A percentile compares a stretch with the other conserved stretches of the same genome.
These are phyloP conservation scores for Buxus sempervirens DNA, from an alignment of 164 flowering plant species.

Conservation along the genomic window DNA sequence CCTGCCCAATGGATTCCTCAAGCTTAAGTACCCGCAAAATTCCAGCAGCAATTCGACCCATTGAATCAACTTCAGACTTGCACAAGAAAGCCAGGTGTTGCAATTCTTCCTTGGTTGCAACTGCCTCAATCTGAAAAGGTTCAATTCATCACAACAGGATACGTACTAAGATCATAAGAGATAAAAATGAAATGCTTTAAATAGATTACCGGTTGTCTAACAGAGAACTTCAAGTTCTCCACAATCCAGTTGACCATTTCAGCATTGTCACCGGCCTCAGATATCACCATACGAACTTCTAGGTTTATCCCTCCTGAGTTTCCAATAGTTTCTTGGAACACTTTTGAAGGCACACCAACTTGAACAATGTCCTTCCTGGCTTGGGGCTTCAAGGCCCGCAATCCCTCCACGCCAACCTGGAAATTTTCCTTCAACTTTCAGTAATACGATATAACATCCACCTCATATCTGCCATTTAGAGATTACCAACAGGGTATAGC, in stretches of 20 bases:
- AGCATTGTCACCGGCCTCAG: constrained; percentile 37
- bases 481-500: not conserved
- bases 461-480: too few species aligned
- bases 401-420: constrained; percentile 84
- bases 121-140: constrained; percentile 74
- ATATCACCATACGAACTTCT: constrained; percentile 48
- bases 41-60: constrained; percentile 93
- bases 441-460: too few species aligned
- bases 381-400: constrained; percentile 83
- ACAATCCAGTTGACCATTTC: constrained; percentile 60
- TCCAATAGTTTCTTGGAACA: constrained; percentile 32
- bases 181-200: not conserved
- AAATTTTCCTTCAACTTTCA: constrained; percentile 7
- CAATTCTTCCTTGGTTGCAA: constrained; percentile 84
- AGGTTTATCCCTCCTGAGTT: constrained; percentile 62
- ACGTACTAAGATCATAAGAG: not conserved
- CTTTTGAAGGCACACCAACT: constrained; percentile 27
- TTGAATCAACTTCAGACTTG: constrained; percentile 84
- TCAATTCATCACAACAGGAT: constrained; percentile 4
- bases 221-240: constrained; percentile 78
- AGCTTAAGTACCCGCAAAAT: constrained; percentile 76
- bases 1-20: constrained; percentile 76
- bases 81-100: constrained; percentile 65
- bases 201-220: constrained; percentile 69
- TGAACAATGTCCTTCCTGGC: constrained; percentile 22